Base-by-base conservation (phyloP, 495 filamentous ascomycete genomes). In the Daldinia concentrica region DNA sequence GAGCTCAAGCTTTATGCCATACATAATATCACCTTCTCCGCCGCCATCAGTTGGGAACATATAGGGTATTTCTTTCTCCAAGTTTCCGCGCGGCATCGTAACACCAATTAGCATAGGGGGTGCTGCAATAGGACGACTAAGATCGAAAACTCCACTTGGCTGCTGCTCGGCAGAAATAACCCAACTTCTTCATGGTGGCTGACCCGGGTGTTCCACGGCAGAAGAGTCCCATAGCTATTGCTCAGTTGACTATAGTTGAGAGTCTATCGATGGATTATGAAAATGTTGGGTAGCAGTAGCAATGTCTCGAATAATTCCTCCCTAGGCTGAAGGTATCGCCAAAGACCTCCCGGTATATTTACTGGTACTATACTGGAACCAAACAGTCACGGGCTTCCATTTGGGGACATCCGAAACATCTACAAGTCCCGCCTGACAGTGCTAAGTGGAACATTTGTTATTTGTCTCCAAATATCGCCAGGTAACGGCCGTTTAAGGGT, bases 321-420 rank as follows among this genome's bases (percentile, higher is more conserved):
- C 39, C 39, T 7, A 17, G 5, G 14, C n/a, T 41, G 39, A 41
- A 41, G 15, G 15, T 17, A 41, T 41, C 39, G 39, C n/a, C 39
- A 41, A 41, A 41, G 39, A 41, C 39, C 5, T 41, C n/a, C 5
- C 43, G 43, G 43, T 19, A 48, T 48, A 12, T 39, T 30, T 26
- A 32, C 36, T 55, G 41, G 6, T 45, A 45, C n/a, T 19, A 43
- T 43, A 43, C 6, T 2, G 11, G 11, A 36, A 36, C 14, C 32
- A 11, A 36, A 36, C 14, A 36, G 37, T 34, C 4, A 52, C 58
- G 65, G 58, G 39, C 51, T 62, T 50, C 39, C 34, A 7, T 24
- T 62, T 68, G 58, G 65, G 51, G 65, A 56, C 51, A n/a, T 57
- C 58, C 65, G 58, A 51, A 24, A 19, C 9, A n/a, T 17, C n/a